A percentile compares a stretch with the other conserved stretches of the same genome.
phyloP scores from a whole-genome alignment of 1,284 basidiomycete species.

The Tilletia horrida region DNA sequence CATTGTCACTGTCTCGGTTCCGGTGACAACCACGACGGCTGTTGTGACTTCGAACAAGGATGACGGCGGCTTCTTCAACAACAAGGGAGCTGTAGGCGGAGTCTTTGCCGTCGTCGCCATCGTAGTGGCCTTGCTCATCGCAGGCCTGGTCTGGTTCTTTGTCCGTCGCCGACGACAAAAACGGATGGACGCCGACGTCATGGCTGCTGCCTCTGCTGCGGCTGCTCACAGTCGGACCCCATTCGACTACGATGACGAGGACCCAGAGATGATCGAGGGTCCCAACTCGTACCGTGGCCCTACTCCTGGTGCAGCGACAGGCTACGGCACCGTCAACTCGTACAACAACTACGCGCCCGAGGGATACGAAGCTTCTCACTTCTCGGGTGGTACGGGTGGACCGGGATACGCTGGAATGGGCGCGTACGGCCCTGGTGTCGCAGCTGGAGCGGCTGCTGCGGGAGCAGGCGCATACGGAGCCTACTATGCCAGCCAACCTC shows the following conservation, averaged over 20 bases:
- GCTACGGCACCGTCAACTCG: constrained; percentile 34
- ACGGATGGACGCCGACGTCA: constrained; percentile 54
- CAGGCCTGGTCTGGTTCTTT: constrained; percentile 44
- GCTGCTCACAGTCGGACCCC: constrained; percentile 51
- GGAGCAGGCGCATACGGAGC: constrained; percentile 31
- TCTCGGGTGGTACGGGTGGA: constrained; percentile 35
- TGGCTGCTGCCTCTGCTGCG: constrained; percentile 52
- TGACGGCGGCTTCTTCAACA: constrained; percentile 40
- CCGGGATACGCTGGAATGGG: constrained; percentile 49
- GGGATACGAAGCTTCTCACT: constrained; percentile 42
- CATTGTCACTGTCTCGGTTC: constrained; percentile 17
- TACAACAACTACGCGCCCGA: constrained; percentile 33
- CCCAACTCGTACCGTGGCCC: constrained; percentile 34
- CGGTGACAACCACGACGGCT: constrained; percentile 27
- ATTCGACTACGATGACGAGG: constrained; percentile 49
- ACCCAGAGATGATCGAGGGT: constrained; percentile 53
- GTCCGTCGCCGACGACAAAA: constrained; percentile 45
- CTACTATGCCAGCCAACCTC: constrained; percentile 29
- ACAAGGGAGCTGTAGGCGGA: constrained; percentile 51
- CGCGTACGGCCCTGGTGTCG: constrained; percentile 41
- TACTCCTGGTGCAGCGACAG: constrained; percentile 29
- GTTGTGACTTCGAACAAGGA: constrained; percentile 19
- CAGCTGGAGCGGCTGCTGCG: constrained; percentile 30
- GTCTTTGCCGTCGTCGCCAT: constrained; percentile 53
- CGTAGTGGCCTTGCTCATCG: constrained; percentile 39